Evolutionary conservation across 352 stramenopile genomes (phyloP).

Genomic region (Phytophthora palmivora): DNA sequence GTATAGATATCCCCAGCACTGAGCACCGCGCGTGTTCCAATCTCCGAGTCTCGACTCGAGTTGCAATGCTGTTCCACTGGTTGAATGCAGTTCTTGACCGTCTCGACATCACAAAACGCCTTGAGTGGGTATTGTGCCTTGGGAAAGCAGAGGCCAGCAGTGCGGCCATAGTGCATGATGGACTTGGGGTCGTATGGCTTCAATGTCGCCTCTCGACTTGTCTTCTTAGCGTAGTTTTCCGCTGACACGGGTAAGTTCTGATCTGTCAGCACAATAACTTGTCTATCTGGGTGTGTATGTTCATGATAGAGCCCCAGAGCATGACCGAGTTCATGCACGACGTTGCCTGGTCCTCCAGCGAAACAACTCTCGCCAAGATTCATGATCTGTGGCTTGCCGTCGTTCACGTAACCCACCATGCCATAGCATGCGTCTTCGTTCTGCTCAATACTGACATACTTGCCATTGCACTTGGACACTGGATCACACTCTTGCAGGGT

Average conservation of each 20-base stretch:
- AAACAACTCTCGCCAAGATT: slow-evolving; percentile 80
- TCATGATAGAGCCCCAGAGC: slow-evolving; percentile 75
- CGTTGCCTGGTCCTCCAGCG: slow-evolving; percentile 48
- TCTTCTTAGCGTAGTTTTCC: slow-evolving; percentile 77
- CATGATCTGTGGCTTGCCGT: slow-evolving; percentile 68
- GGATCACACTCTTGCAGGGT: slow-evolving; percentile 73
- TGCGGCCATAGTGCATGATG: slow-evolving; percentile 84
- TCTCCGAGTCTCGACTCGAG: slow-evolving; percentile 62
- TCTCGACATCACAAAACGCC: slow-evolving; percentile 72
- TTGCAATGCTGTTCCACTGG: slow-evolving; percentile 76
- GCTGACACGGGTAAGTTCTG: slow-evolving; percentile 63
- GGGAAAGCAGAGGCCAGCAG: slow-evolving; percentile 70
- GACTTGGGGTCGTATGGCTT: slow-evolving; percentile 75
- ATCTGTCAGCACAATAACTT: slow-evolving; percentile 79
- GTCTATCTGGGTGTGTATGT: slow-evolving; percentile 67
- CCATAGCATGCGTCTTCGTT: slow-evolving; percentile 78
- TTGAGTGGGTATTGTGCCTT: slow-evolving; percentile 70
- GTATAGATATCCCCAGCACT: slow-evolving; percentile 70
- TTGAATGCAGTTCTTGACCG: slow-evolving; percentile 72
- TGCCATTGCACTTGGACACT: slow-evolving; percentile 58
- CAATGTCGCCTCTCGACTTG: slow-evolving; percentile 45
- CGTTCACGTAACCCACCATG: slow-evolving; percentile 75
- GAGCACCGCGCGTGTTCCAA: slow-evolving; percentile 60
- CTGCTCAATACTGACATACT: slow-evolving; percentile 77
- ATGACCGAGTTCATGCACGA: slow-evolving; percentile 76